phyloP scores from a whole-genome alignment of 2,329 filamentous ascomycete species.

The Penicillium sp. region DNA sequence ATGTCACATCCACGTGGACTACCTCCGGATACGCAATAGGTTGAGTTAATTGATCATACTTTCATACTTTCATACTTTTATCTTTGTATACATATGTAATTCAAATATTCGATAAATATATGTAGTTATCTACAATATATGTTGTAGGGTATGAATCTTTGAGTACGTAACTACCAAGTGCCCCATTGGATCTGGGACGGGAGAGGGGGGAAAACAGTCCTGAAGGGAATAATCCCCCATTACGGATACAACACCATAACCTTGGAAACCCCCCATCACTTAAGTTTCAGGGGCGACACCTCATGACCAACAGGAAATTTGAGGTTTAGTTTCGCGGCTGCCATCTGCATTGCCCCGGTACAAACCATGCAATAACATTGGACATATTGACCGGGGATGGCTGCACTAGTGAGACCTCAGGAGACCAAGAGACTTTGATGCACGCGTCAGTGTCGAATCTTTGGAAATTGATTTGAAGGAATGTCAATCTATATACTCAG shows the following conservation, averaged over 20 bases:
- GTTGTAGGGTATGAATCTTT: background rate
- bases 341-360: slow-evolving; percentile 6
- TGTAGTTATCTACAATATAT: too few relatives aligned
- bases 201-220: slow-evolving; percentile 1
- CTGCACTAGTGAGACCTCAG: slow-evolving; percentile 11
- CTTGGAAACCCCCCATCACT: background rate
- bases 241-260: too few relatives aligned
- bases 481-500: background rate
- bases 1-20: slow-evolving; percentile 28
- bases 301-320: slow-evolving; percentile 16
- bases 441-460: background rate
- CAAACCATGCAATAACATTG: slow-evolving; percentile 17
- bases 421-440: background rate
- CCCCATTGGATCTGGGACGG: slow-evolving; percentile 2
- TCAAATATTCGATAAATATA: background rate
- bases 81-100: too few relatives aligned
- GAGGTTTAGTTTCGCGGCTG: slow-evolving; percentile 16
- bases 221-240: background rate
- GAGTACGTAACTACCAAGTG: background rate
- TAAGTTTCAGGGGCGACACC: slow-evolving; percentile 20
- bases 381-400: slow-evolving; percentile 14
- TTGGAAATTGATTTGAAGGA: background rate
- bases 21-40: slow-evolving; percentile 42
- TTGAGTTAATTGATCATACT: background rate
- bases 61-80: background rate